Base-by-base conservation (phyloP, 306 rosid genomes). In the Luffa acutangula region DNA sequence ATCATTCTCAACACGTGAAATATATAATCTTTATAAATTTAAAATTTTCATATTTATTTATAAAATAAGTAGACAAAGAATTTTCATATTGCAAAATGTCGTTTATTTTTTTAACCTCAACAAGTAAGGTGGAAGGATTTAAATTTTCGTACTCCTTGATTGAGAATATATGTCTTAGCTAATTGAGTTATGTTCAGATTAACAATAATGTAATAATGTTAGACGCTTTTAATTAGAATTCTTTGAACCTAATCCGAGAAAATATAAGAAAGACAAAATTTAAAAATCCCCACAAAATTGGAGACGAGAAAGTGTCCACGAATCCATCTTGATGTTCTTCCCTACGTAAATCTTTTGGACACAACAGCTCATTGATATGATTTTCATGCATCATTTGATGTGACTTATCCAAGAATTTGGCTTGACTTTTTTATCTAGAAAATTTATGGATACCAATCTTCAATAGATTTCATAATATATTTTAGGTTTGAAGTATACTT, bases 341-440 rank as follows among this genome's bases (percentile, higher is more conserved):
- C 62, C 12, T 25, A 60, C 66, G 9, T 60, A 60, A 60, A 60
- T 20, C 9, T 60, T 60, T 7, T 25, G 8, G 33, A 60, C 31
- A 7, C 13, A 17, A 25, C 75, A 69, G 75, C 75, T 69, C 75
- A 69, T 69, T 39, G 52, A 69, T 41, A 69, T 69, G 75, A 69
- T 42, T 42, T 45, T 69, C 17, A 41, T 42, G 36, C 36, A 69
- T 20, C 75, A 69, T 42, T 69, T 42, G 75, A 69, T n/a, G 75
- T 42, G 75, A 69, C 75, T 65, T 15, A 65, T 14, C 72, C 72
- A 14, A 13, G 2, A 17, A 0, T 20, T 65, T 65, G 11, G 4
- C 25, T 65, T 33, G 25, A 1, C 21, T 6, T 62, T 33, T 11
- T 0, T 62, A 10, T 9, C 7, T 9, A 20, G 11, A 33, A 11